These are phyloP conservation scores for Sporothrix phasma DNA, from an alignment of 2,329 filamentous ascomycete species.

Conservation along the genomic window DNA sequence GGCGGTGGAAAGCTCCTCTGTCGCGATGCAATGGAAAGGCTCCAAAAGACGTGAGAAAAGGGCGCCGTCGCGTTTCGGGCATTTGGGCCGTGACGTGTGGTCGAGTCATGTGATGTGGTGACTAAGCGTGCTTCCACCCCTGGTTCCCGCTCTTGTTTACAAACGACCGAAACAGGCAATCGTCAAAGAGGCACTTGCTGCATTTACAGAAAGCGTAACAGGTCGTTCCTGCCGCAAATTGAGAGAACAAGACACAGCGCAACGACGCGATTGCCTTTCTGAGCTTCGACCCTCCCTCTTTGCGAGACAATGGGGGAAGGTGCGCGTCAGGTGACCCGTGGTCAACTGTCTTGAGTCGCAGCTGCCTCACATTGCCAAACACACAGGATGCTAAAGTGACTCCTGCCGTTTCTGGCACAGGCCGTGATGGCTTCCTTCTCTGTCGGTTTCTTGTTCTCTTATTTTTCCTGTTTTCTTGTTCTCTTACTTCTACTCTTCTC, in stretches of 20 bases:
- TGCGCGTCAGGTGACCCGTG: background rate
- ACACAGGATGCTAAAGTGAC: background rate
- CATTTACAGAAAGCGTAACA: too few species aligned
- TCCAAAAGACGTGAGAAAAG: background rate
- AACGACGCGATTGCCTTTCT: too few species aligned
- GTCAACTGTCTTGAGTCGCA: background rate
- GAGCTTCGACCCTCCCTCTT: too few species aligned
- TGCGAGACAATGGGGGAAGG: too few species aligned
- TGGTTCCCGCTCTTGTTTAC: too few species aligned
- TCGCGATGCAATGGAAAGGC: background rate
- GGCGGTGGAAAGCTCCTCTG: background rate
- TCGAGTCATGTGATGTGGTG: background rate
- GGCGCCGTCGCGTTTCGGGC: slow-evolving; percentile 12
- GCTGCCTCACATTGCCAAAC: background rate
- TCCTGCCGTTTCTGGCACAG: background rate
- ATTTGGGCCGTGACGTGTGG: slow-evolving; percentile 11
- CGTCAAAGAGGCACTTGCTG: too few species aligned
- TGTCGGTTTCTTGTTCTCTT: background rate
- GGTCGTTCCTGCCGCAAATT: too few species aligned
- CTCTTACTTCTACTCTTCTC: too few species aligned
- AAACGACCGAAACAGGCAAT: background rate
- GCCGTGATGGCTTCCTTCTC: background rate
- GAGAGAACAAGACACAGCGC: too few species aligned
- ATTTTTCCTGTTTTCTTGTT: too few species aligned
- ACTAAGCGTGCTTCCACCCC: background rate